Evolutionary conservation across 805 yeast species (phyloP), one percentile per base, ranked within the genome.

Genomic region (Myxozyma lipomycoides): DNA sequence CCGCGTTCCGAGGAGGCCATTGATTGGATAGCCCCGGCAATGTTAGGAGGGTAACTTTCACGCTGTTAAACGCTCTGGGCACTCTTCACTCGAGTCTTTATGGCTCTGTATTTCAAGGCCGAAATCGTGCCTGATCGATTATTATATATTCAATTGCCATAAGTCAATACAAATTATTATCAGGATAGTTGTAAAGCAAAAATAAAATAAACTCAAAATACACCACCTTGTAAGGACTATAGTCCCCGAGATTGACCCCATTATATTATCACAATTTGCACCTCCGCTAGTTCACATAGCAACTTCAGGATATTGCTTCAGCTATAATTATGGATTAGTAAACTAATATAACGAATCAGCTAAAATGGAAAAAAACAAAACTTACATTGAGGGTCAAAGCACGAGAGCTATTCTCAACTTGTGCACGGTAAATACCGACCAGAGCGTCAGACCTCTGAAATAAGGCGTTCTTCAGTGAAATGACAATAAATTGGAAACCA

Each of bases 341-440:
- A 41, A 30, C n/a, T 35, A 19, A 35, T 15, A 7, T 15, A 15
- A 15, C 39, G 19, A 30, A 30, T 10, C 35, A 10, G n/a, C n/a
- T 24, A 12, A 28, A 17, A 7, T 12, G 12, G 36, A 19, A 26
- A 19, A 23, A 5, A 6, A 25, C 22, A 19, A 9, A 17, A 49
- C 57, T 30, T 49, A 87, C 73, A 64, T 87, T 91, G 51, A 87
- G 66, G 0, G 93, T 85, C 25, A 87, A 73, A 1, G 88, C 82
- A 58, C 75, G 79, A 3, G 95, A 84, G 43, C 87, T 77, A 61
- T 85, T 86, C 46, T 80, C 78, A 5, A 71, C 69, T 60, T 85
- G 95, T 52, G 86, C 93, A 56, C 95, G 76, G 70, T 86, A 90
- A 45, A 93, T 90, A 28, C 98, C 98, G 3, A 93, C 95, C 50